Evolutionary conservation across 257 asterid species (phyloP), one percentile per base, ranked within the genome.

Genomic region (Lycium ferocissimum): DNA sequence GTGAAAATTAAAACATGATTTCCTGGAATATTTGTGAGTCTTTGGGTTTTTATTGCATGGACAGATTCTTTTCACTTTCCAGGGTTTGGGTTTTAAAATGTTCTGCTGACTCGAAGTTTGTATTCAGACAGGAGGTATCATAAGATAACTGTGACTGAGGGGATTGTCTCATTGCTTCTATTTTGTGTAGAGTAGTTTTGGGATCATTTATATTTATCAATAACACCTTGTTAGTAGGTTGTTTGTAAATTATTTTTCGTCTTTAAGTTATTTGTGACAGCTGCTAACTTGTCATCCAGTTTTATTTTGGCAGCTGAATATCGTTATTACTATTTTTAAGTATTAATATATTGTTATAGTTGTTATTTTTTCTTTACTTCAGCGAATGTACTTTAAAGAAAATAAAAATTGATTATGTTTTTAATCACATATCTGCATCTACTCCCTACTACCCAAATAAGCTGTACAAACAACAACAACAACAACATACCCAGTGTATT

Each of bases 21-120:
- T 76, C 47, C 47, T 76, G 65, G 82, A 76, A 51, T 72, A 11
- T 38, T 63, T 84, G 9, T 20, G 43, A 51, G 86, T 59, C n/a
- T 76, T 56, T 66, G 70, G 43, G 82, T 18, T 69, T 83, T 51
- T 63, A 38, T 76, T 75, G 82, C 63, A 51, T 14, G 14, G 1
- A 22, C 9, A 14, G 47, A 1, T 76, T 76, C 63, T 26, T 76
- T 51, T 51, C n/a, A 63, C 47, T 76, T 51, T 22, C 0, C 81
- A 22, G 43, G 22, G 81, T 49, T 47, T 26, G 82, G 82, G 45
- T 76, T 76, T 13, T 76, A 9, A 20, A 51, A 33, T 26, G 53
- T 76, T 51, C 20, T 76, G 65, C 49, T 17, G 45, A 40, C 45
- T 14, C 81, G 65, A 51, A 53, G 65, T 51, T 76, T 76, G 0